Percentiles rank a stretch among this genome's conserved stretches.
Conservation (phyloP, 164 flowering plant genomes). For the Hamamelis virginiana region DNA sequence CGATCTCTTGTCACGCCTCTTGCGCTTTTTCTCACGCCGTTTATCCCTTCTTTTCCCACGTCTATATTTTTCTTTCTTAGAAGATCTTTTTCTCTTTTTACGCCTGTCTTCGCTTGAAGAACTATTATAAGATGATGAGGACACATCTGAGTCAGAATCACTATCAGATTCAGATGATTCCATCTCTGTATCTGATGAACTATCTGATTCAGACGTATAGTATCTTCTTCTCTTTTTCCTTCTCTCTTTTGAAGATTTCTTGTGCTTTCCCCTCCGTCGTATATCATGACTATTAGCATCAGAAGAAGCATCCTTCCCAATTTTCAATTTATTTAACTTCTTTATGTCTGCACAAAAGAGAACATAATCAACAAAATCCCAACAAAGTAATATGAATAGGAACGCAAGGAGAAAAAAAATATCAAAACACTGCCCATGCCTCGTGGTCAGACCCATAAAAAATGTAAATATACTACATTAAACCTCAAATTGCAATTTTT, state of each 20-base stretch:
- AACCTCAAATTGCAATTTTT: too few species aligned
- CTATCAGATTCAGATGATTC: conserved; percentile 65
- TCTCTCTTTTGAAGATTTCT: conserved; percentile 69
- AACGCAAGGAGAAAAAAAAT: too few species aligned
- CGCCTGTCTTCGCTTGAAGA: conserved; percentile 90
- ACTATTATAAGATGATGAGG: conserved; percentile 67
- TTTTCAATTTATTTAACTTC: conserved; percentile 48
- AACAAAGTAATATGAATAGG: neutral
- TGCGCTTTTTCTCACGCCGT: conserved; percentile 66
- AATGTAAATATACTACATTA: too few species aligned
- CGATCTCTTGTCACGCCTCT: conserved; percentile 66
- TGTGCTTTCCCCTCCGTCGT: conserved; percentile 61
- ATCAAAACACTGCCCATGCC: too few species aligned
- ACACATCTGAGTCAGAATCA: conserved; percentile 55
- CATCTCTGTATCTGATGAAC: conserved; percentile 74
- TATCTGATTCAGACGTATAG: conserved; percentile 79
- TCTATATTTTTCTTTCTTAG: conserved; percentile 62
- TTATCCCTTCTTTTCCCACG: conserved; percentile 67
- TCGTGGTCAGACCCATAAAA: too few species aligned
- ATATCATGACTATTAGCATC: conserved; percentile 53
- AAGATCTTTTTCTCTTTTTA: conserved; percentile 74
- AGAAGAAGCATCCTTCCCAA: conserved; percentile 46
- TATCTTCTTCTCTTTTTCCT: conserved; percentile 70
- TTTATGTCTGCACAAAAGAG: conserved; percentile 53
- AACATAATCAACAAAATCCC: neutral